Evolutionary conservation across 2,329 filamentous ascomycete genomes (phyloP).

Genomic region (Colletotrichum sp.): DNA sequence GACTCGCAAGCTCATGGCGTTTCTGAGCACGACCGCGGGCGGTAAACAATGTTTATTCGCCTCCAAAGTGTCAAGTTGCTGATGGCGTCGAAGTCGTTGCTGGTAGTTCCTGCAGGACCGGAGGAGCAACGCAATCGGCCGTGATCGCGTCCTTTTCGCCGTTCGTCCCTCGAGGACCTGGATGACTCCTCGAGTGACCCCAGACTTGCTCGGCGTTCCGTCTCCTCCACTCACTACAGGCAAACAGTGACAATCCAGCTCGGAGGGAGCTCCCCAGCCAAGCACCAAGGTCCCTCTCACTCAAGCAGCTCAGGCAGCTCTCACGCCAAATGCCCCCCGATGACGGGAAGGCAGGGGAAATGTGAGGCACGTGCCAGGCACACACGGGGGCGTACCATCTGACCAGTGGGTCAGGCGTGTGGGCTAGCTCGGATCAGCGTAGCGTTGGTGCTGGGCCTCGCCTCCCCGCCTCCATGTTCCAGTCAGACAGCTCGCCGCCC

Average conservation of each 20-base stretch:
- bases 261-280: not conserved
- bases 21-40: not conserved
- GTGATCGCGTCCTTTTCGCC: not conserved
- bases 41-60: not conserved
- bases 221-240: not conserved
- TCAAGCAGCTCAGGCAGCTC: not conserved
- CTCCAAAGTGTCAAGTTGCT: not conserved
- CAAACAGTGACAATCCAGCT: not conserved
- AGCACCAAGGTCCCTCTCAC: not conserved
- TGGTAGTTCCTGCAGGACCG: not conserved
- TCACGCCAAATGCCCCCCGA: not conserved
- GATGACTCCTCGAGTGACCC: not conserved
- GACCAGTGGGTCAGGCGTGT: conserved; percentile 19
- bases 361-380: conserved; percentile 20
- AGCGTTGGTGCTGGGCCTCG: conserved; percentile 20
- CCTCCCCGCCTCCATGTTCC: conserved; percentile 20
- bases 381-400: conserved; percentile 15
- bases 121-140: not conserved
- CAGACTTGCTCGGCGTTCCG: not conserved
- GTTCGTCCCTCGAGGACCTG: not conserved
- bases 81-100: not conserved
- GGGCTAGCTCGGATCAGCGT: conserved; percentile 19
- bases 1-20: conserved; percentile 15
- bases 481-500: conserved; percentile 5
- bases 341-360: conserved; percentile 15